Evolutionary conservation across 495 filamentous ascomycete genomes (phyloP).

Genomic region (Penicillium herquei): DNA sequence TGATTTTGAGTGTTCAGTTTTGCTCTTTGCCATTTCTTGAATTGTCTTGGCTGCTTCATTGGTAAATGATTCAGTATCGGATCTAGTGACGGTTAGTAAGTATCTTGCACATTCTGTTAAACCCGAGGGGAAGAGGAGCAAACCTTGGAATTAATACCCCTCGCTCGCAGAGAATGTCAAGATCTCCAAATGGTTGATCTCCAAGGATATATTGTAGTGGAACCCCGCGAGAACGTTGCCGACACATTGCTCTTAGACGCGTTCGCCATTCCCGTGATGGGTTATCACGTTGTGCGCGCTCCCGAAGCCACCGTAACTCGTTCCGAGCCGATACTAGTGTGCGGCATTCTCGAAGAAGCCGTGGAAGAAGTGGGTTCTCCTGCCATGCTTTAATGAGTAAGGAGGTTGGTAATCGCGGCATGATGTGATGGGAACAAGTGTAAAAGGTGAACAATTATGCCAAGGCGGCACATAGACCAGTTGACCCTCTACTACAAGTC

Average conservation of each 20-base stretch:
- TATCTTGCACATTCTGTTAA: neutral
- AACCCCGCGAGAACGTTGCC: conserved; percentile 57
- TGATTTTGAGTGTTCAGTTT: neutral
- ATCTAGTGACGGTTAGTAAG: conserved; percentile 27
- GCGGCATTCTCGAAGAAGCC: conserved; percentile 69
- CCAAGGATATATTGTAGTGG: conserved; percentile 92
- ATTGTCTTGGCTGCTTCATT: conserved; percentile 53
- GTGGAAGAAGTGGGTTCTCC: conserved; percentile 58
- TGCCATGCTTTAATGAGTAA: conserved; percentile 56
- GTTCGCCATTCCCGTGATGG: conserved; percentile 23
- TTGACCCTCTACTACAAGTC: neutral
- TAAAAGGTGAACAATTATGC: neutral
- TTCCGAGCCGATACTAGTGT: conserved; percentile 62
- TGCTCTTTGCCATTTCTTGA: conserved; percentile 6
- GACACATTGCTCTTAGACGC: conserved; percentile 50
- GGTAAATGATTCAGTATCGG: conserved; percentile 72
- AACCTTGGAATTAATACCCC: conserved; percentile 86
- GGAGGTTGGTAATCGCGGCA: conserved; percentile 72
- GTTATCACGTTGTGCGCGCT: conserved; percentile 48
- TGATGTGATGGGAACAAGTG: conserved; percentile 32
- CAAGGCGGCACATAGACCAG: neutral
- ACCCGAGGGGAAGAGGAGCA: neutral
- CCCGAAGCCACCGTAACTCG: conserved; percentile 85
- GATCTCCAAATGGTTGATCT: conserved; percentile 79
- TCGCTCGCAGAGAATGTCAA: conserved; percentile 72